Base-by-base conservation (phyloP, 31 red algal species). In the Endocladia muricata region DNA sequence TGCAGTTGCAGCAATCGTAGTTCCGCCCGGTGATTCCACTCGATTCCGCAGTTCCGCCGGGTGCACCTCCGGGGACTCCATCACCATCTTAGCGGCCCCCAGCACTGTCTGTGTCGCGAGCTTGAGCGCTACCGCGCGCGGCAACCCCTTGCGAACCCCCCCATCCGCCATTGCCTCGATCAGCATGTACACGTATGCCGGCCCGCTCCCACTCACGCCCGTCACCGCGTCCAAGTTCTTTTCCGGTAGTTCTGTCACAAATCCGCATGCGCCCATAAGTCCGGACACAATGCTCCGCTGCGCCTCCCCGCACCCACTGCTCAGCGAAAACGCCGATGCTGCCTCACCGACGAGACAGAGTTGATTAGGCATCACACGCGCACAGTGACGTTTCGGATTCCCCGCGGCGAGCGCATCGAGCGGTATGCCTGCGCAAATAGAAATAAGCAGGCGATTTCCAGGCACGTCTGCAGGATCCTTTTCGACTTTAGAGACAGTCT, bases 291-390 rank as follows among this genome's bases (percentile, higher is more conserved):
- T 54, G 23, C 21, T 22, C 15, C 65, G 60, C 57, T 89, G 55
- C 28, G 68, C 28, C 15, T 78, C 55, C 5, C 30, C 29, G 60
- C 85, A 89, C 23, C 37, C 48, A 0, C 66, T 11, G 39, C 65
- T 91, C 34, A 91, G 55, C 15, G 86, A 41, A 70, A 78, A 93
- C 3, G 88, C 87, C 0, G 88, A 77, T 17, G 87, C 91, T 7
- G 82, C 79, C 39, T 79, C 87, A 23, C 91, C 87, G 7, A 98
- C 96, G 35, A 89, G 56, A 61, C 88, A 91, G 15, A 91, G 91
- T 34, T 79, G 78, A 73, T 98, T 98, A 34, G 96, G 96, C 96
- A 98, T 98, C n/a, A 94, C 91, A 25, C 96, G 83, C n/a, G 81
- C 79, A 30, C 77, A 81, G 37, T 68, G 56, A 23, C 48, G 55